Evolutionary conservation across 331 rosid genomes (phyloP).

Genomic region (Spiraea crenata): DNA sequence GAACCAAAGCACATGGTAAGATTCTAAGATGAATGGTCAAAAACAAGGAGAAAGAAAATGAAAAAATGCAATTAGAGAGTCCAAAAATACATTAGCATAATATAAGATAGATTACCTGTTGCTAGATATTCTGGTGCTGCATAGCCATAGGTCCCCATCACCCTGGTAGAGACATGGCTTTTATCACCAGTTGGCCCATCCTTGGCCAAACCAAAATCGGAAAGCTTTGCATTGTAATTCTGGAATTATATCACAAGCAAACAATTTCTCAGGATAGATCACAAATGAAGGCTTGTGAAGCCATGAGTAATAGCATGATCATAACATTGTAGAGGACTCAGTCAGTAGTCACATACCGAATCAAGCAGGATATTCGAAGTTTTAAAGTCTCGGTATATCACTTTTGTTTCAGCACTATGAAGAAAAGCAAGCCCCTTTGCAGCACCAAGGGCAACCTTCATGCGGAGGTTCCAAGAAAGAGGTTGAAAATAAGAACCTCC

Average conservation of each 20-base stretch:
- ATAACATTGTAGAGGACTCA: conserved; percentile 7
- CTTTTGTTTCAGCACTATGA: conserved; percentile 68
- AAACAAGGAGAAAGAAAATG: neutral
- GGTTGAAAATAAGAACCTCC: conserved; percentile 98
- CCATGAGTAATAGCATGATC: neutral
- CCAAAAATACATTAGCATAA: neutral
- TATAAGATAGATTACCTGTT: conserved; percentile 53
- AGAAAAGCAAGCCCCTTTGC: conserved; percentile 94
- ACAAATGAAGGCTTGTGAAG: neutral
- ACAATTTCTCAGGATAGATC: conserved; percentile 17
- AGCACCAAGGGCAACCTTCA: conserved; percentile 95
- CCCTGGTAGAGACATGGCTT: conserved; percentile 83
- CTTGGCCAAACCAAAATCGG: conserved; percentile 94
- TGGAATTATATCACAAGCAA: conserved; percentile 35
- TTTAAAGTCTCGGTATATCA: conserved; percentile 84
- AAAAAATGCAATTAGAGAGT: neutral
- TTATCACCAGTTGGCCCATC: conserved; percentile 87
- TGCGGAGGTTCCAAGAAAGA: conserved; percentile 87
- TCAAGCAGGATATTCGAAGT: conserved; percentile 85
- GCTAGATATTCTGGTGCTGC: conserved; percentile 95
- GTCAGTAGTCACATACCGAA: conserved; percentile 51
- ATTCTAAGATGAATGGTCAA: conserved; percentile 7
- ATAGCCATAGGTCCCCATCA: conserved; percentile 87
- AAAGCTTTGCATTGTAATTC: conserved; percentile 79
- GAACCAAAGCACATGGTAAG: conserved; percentile 7